phyloP scores from a whole-genome alignment of 129 eudicot genomes.

The Tagetes patula region DNA sequence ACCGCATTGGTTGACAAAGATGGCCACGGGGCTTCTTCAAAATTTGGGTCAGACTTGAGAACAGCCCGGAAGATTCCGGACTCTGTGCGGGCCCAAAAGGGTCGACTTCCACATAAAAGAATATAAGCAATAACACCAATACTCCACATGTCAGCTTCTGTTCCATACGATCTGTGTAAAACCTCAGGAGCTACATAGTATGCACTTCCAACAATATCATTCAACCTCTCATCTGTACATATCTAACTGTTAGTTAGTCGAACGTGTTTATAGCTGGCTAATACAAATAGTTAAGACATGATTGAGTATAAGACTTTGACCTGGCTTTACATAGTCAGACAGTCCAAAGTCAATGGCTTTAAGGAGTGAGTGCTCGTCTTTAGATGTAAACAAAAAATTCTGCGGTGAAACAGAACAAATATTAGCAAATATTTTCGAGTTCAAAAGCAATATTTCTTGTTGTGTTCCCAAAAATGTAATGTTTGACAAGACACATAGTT shows the following conservation, averaged over 20 bases:
- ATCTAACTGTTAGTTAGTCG: constrained; percentile 28
- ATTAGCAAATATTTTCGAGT: constrained; percentile 14
- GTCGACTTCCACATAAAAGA: constrained; percentile 96
- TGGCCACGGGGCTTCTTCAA: constrained; percentile 98
- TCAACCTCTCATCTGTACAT: constrained; percentile 85
- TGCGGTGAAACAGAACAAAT: constrained; percentile 39
- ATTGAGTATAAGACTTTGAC: constrained; percentile 39
- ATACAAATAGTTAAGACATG: constrained; percentile 2
- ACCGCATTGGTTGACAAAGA: constrained; percentile 84
- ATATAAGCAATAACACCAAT: constrained; percentile 98
- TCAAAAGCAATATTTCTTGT: neutral
- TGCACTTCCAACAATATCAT: constrained; percentile 99
- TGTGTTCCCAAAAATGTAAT: neutral
- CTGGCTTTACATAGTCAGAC: constrained; percentile 99
- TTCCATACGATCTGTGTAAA: constrained; percentile 93
- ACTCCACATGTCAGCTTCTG: constrained; percentile 99
- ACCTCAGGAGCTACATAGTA: constrained; percentile 99
- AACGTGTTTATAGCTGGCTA: neutral
- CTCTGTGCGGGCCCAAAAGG: constrained; percentile 98
- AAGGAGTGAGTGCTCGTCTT: constrained; percentile 76
- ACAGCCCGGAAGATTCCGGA: constrained; percentile 97
- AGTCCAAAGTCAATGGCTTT: constrained; percentile 99
- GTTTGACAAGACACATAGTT: neutral
- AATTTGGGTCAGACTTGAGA: constrained; percentile 87
- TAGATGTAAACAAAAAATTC: constrained; percentile 87